Percentiles rank a stretch among this genome's conserved stretches.
phyloP scores from a whole-genome alignment of 1,139 yeast genomes.

The Kodamaea plutei region DNA sequence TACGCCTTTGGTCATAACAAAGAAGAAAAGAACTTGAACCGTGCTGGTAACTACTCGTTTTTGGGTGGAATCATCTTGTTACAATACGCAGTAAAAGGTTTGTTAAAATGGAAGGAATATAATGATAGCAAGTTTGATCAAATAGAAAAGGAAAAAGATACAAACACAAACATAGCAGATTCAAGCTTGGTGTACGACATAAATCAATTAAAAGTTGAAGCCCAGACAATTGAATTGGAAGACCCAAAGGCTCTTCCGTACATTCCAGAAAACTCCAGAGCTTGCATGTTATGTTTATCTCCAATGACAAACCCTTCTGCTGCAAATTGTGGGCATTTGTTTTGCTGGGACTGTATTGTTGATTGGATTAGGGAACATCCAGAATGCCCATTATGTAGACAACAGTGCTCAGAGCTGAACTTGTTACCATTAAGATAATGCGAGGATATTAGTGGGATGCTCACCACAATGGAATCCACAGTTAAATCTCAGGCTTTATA shows the following conservation, averaged over 20 bases:
- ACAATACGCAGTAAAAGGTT: constrained; percentile 51
- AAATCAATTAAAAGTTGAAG: constrained; percentile 9
- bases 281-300: constrained; percentile 80
- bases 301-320: constrained; percentile 79
- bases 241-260: constrained; percentile 59
- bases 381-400: constrained; percentile 92
- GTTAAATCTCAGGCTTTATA: too few relatives aligned
- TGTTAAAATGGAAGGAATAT: constrained; percentile 30
- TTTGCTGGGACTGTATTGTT: constrained; percentile 87
- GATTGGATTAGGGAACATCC: constrained; percentile 88
- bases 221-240: constrained; percentile 42
- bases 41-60: constrained; percentile 65
- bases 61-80: constrained; percentile 67
- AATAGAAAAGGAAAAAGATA: constrained; percentile 5
- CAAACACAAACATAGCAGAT: background rate
- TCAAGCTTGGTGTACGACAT: constrained; percentile 7
- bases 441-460: background rate
- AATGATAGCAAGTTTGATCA: constrained; percentile 15
- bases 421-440: constrained; percentile 58
- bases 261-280: constrained; percentile 65
- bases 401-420: constrained; percentile 67
- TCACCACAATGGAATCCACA: too few relatives aligned
- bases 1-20: constrained; percentile 70
- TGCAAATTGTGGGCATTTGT: constrained; percentile 87
- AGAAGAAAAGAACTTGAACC: constrained; percentile 38